Conservation (phyloP, 2,329 filamentous ascomycete species). For the Aspergillus fumigatiaffinis region DNA sequence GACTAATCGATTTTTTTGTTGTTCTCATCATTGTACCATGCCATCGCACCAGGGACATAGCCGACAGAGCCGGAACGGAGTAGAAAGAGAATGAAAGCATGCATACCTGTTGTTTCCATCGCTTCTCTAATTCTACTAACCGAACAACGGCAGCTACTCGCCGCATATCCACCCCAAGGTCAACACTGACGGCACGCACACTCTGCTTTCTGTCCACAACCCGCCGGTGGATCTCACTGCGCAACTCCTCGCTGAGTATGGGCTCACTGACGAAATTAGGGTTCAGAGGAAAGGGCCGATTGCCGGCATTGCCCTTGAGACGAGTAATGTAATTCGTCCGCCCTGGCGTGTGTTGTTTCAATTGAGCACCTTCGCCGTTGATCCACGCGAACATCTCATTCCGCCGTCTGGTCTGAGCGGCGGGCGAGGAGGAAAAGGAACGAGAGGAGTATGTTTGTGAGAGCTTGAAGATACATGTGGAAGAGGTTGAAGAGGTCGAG, state of each 20-base stretch:
- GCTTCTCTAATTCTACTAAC: slow-evolving; percentile 79
- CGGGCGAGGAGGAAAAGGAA: slow-evolving; percentile 31
- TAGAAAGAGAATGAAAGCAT: slow-evolving; percentile 14
- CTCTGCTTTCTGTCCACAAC: slow-evolving; percentile 64
- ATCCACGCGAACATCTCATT: slow-evolving; percentile 58
- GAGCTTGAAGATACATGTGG: slow-evolving; percentile 8
- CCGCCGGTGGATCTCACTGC: slow-evolving; percentile 68
- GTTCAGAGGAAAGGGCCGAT: slow-evolving; percentile 71
- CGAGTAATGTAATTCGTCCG: slow-evolving; percentile 28
- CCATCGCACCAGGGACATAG: neutral
- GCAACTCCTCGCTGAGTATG: slow-evolving; percentile 69
- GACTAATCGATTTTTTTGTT: slow-evolving; percentile 94
- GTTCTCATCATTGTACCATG: slow-evolving; percentile 61
- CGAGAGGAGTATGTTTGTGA: slow-evolving; percentile 22
- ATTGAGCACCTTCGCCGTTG: slow-evolving; percentile 33
- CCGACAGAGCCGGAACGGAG: slow-evolving; percentile 1
- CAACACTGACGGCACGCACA: slow-evolving; percentile 71
- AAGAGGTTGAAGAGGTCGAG: slow-evolving; percentile 18
- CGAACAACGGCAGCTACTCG: slow-evolving; percentile 81
- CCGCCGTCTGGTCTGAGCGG: slow-evolving; percentile 47
- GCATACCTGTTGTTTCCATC: slow-evolving; percentile 71
- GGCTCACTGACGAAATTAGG: slow-evolving; percentile 64
- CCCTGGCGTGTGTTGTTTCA: slow-evolving; percentile 31
- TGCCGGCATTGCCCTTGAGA: slow-evolving; percentile 10
- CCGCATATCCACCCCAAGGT: slow-evolving; percentile 74